Evolutionary conservation across 345 rosid species (phyloP).

Genomic region (Isatis tinctoria): DNA sequence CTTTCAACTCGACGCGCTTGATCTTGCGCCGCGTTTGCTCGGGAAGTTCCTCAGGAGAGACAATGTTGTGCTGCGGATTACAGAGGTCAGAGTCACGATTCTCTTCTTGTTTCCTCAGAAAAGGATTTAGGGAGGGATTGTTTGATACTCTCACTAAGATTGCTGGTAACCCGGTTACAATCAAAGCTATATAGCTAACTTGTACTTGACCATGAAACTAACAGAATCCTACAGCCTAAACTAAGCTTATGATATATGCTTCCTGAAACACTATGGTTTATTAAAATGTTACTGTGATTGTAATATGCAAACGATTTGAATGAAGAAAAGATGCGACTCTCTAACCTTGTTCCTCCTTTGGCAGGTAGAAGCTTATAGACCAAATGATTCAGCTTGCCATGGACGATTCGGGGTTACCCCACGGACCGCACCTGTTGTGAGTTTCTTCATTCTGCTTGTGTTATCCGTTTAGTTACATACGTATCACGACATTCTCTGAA

Average conservation of each 20-base stretch:
- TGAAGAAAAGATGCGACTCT: neutral
- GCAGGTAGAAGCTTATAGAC: constrained; percentile 94
- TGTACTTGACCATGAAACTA: too few species aligned
- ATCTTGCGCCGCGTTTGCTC: constrained; percentile 88
- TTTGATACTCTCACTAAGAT: neutral
- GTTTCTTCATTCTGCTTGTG: constrained; percentile 16
- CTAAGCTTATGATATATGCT: too few species aligned
- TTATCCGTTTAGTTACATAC: neutral
- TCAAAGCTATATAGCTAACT: too few species aligned
- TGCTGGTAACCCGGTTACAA: too few species aligned
- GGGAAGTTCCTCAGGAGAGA: constrained; percentile 80
- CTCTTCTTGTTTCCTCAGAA: neutral
- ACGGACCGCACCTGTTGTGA: constrained; percentile 85
- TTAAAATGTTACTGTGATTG: neutral
- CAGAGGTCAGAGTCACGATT: constrained; percentile 53
- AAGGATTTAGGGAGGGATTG: neutral
- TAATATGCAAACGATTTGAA: neutral
- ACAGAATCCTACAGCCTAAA: too few species aligned
- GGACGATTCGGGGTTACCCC: constrained; percentile 78
- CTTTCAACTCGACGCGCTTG: constrained; percentile 80
- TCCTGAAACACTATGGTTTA: neutral
- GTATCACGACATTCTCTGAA: neutral
- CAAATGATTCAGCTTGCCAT: constrained; percentile 93
- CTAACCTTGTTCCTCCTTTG: neutral
- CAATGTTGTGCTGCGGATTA: constrained; percentile 74